Conservation (phyloP, 2,329 filamentous ascomycete genomes). For the Aspergillus uvarum region DNA sequence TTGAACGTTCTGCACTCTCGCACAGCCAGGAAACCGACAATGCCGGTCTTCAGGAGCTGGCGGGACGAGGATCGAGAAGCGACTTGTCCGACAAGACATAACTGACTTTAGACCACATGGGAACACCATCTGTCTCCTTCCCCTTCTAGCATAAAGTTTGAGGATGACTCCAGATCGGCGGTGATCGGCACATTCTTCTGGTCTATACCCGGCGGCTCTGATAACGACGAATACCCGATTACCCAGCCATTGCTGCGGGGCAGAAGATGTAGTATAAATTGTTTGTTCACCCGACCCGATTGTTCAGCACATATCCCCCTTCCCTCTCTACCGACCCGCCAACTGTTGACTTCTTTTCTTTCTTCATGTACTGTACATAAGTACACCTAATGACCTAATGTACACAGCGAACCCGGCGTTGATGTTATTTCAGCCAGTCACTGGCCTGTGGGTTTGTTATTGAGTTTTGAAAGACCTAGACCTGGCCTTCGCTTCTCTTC, state of each 20-base stretch:
- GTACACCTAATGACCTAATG: too few relatives aligned
- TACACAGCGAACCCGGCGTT: too few relatives aligned
- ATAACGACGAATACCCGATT: not conserved
- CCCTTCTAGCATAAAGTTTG: not conserved
- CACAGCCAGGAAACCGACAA: conserved; percentile 10
- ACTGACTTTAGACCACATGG: conserved; percentile 9
- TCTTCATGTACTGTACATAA: too few relatives aligned
- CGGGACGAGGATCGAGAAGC: conserved; percentile 15
- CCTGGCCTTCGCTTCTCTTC: too few relatives aligned
- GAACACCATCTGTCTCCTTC: not conserved
- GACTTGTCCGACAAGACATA: conserved; percentile 25
- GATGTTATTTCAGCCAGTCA: too few relatives aligned
- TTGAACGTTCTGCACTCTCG: conserved; percentile 5
- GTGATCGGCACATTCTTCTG: conserved; percentile 5
- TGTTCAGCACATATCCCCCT: too few relatives aligned
- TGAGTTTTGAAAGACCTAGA: too few relatives aligned
- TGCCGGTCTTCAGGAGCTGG: conserved; percentile 12
- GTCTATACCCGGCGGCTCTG: not conserved
- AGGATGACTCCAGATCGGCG: not conserved
- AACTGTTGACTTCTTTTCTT: too few relatives aligned
- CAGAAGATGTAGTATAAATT: too few relatives aligned
- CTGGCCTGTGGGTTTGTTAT: too few relatives aligned
- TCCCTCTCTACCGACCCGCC: too few relatives aligned
- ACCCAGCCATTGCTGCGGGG: not conserved
- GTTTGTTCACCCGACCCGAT: too few relatives aligned